Evolutionary conservation across 768 basidiomycete genomes (phyloP).

Genomic region (Hebeloma cylindrosporum): DNA sequence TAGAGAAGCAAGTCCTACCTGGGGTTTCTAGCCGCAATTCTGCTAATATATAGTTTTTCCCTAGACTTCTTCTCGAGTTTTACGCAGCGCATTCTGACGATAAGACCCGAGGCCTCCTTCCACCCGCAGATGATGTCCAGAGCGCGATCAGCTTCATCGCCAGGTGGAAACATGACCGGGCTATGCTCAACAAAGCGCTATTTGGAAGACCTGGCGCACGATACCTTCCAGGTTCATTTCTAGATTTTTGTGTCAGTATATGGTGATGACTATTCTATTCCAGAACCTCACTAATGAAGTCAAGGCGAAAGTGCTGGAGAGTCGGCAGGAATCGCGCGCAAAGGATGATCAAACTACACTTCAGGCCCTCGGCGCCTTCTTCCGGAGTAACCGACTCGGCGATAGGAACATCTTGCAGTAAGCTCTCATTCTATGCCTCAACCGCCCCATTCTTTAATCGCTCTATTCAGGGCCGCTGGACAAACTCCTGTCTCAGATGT

Average conservation of each 20-base stretch:
- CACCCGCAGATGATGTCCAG: conserved; percentile 10
- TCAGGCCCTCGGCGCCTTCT: too few relatives aligned
- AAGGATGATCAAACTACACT: too few relatives aligned
- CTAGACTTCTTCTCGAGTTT: conserved; percentile 6
- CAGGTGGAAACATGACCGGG: conserved; percentile 16
- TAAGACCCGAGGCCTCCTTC: conserved; percentile 3
- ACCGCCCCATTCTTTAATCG: too few relatives aligned
- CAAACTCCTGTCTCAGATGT: too few relatives aligned
- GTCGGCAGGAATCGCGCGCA: too few relatives aligned
- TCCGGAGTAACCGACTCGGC: too few relatives aligned
- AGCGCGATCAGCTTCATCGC: conserved; percentile 15
- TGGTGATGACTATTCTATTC: background rate
- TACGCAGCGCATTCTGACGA: conserved; percentile 2
- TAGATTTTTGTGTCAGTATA: background rate
- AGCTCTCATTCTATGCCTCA: too few relatives aligned
- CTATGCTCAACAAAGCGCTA: conserved; percentile 11
- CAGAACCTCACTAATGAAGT: conserved; percentile 2
- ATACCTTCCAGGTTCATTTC: conserved; percentile 10
- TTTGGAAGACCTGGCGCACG: conserved; percentile 3
- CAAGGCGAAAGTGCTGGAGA: too few relatives aligned
- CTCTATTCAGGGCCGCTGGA: too few relatives aligned
- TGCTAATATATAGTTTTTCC: background rate
- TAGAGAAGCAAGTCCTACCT: conserved; percentile 18
- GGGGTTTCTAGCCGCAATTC: background rate
- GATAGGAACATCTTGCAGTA: too few relatives aligned